phyloP scores from a whole-genome alignment of 2,329 filamentous ascomycete species.

The Diaporthe sp. region DNA sequence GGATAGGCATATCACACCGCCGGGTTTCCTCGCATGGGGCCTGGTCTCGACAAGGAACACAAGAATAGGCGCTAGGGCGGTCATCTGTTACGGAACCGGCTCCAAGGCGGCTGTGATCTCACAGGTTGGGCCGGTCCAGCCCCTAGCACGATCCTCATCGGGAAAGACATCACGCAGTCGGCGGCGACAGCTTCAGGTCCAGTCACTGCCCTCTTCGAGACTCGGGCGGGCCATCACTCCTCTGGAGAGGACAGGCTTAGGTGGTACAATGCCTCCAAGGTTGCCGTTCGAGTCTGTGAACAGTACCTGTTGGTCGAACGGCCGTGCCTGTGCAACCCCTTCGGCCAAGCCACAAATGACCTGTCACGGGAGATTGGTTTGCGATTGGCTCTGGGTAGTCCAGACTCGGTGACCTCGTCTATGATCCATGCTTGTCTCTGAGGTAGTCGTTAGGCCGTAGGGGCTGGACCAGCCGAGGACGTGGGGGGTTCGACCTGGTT shows the following conservation, averaged over 20 bases:
- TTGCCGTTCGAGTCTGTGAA: background rate
- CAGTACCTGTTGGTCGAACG: background rate
- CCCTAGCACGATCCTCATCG: background rate
- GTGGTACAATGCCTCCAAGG: background rate
- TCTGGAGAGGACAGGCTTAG: background rate
- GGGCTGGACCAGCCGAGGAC: background rate
- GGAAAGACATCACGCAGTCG: background rate
- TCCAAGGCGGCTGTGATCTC: background rate
- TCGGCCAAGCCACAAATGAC: constrained; percentile 29
- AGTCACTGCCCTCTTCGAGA: background rate
- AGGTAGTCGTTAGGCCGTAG: background rate
- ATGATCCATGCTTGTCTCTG: constrained; percentile 3
- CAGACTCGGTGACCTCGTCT: background rate
- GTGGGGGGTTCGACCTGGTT: background rate
- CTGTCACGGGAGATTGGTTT: constrained; percentile 5
- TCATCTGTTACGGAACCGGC: background rate
- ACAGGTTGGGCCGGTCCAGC: background rate
- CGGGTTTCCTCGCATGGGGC: background rate
- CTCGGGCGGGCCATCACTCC: background rate
- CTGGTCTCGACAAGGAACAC: background rate
- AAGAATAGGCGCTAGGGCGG: background rate
- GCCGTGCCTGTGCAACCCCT: constrained; percentile 6
- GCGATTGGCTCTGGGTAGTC: background rate
- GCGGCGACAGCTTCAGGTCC: background rate
- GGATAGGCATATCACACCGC: constrained; percentile 11